Evolutionary conservation across 805 yeast genomes (phyloP), one percentile per base, ranked within the genome.

Genomic region (Candida nonsorbophila): DNA sequence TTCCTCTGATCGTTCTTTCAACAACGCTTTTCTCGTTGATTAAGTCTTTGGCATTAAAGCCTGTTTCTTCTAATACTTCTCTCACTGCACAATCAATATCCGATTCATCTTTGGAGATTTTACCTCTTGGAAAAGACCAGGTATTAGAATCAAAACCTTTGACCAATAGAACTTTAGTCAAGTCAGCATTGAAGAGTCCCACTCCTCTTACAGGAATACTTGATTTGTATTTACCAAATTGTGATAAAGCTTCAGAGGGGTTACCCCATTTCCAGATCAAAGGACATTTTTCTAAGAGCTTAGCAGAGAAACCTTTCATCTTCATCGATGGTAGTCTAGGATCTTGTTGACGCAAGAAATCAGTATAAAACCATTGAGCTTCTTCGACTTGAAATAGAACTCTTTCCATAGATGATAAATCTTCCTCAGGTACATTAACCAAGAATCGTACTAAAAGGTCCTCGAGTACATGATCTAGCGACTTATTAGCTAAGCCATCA

Each of bases 61-160:
- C 95, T 10, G 88, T 90, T 55, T 92, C 99, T 58, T 92, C 99
- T 38, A 71, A 72, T 14, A 84, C 87, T 53, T 92, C 99, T 45
- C 99, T 73, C 9, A 85, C 57, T 4, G 97, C 97, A 62, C 98
- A 94, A 30, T 74, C 78, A 5, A 77, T 69, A 54, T 92, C 98
- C 10, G 77, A 64, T 61, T 92, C 99, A 49, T 80, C 94, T 51
- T 92, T 88, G 21, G 94, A 84, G 33, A 92, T 92, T 56, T 92
- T 92, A 5, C 99, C 99, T 53, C 95, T 69, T 5, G 99, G 99
- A 48, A 92, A 92, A 6, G 95, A 83, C 97, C 97, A 92, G 1
- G 82, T 59, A 18, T 62, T 58, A 8, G 87, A 72, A 39, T 84
- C 94, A 28, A 79, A 77, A 4, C 96, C 97, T 49, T 84, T 79